Base-by-base conservation (phyloP, 2,329 filamentous ascomycete genomes). In the Sporothrix humicola region DNA sequence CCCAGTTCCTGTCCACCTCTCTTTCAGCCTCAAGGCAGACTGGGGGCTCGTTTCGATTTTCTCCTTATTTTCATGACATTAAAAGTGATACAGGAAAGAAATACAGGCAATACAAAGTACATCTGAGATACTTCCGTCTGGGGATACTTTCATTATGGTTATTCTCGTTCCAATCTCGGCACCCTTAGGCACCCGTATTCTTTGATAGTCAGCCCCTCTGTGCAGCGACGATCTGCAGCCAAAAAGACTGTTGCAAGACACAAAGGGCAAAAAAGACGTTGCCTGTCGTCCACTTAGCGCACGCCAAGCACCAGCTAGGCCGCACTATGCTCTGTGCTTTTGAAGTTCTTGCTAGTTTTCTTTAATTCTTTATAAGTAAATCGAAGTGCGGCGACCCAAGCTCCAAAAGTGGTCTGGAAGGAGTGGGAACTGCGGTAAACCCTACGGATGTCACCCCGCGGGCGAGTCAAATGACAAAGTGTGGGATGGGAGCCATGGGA, bases 381-480 rank as follows among this genome's bases (percentile, higher is more conserved):
- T 23, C 37, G 59, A 65, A 31, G 59, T 63, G 59, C 59, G 59
- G 59, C 59, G 31, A 61, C 31, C 58, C 58, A 42, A 42, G 58
- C 31, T 63, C 9, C 1, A 63, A 63, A 37, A 46, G 8, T 44
- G 31, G 59, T 42, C 37, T 46, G n/a, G n/a, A 44, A n/a, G 8
- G 59, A 46, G 59, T 63, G 37, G n/a, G 59, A 65, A 65, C 37
- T 65, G 59, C 59, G 59, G 59, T n/a, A 65, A 65, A 42, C 23
- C 17, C 58, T 8, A 46, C n/a, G 59, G 59, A 13, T 13, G 59
- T n/a, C 58, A 61, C 42, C 20, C n/a, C 37, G 58, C 58, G n/a
- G 59, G 37, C 59, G 31, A 65, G 58, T 13, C 59, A 63, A 61
- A 31, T n/a, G 13, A 31, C 54, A 13, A 31, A 15, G 58, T n/a